Conservation (phyloP, 495 filamentous ascomycete genomes). For the Penicillium coffeae region DNA sequence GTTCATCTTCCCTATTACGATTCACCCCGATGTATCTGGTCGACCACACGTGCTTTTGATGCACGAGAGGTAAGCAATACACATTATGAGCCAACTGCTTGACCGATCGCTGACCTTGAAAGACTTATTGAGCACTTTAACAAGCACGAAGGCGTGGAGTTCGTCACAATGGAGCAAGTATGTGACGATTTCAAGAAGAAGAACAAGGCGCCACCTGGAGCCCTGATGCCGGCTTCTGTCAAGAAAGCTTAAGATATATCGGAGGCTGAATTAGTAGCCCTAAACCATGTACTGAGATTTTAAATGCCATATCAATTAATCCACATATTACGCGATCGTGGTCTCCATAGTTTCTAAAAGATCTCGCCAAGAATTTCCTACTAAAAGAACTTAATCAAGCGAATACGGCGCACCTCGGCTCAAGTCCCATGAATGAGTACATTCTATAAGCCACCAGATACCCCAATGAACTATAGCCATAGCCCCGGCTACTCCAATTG, state of each 20-base stretch:
- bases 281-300: background rate
- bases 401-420: no score
- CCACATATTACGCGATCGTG: no score
- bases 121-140: conserved; percentile 69
- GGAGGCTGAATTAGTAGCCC: conserved; percentile 13
- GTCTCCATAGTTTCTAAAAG: no score
- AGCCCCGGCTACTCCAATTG: no score
- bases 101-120: conserved; percentile 6
- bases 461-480: no score
- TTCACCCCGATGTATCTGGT: conserved; percentile 66
- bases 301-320: no score
- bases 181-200: conserved; percentile 57
- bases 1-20: conserved; percentile 67
- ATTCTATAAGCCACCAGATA: no score
- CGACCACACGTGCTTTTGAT: conserved; percentile 55
- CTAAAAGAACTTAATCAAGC: no score
- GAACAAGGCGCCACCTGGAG: conserved; percentile 21
- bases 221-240: conserved; percentile 23
- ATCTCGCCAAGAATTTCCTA: no score
- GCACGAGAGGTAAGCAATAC: conserved; percentile 6
- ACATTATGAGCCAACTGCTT: no score
- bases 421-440: no score
- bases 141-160: conserved; percentile 67
- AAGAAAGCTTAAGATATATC: background rate
- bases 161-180: conserved; percentile 66